Conservation (phyloP, 257 asterid genomes). For the Solanum habrochaites region DNA sequence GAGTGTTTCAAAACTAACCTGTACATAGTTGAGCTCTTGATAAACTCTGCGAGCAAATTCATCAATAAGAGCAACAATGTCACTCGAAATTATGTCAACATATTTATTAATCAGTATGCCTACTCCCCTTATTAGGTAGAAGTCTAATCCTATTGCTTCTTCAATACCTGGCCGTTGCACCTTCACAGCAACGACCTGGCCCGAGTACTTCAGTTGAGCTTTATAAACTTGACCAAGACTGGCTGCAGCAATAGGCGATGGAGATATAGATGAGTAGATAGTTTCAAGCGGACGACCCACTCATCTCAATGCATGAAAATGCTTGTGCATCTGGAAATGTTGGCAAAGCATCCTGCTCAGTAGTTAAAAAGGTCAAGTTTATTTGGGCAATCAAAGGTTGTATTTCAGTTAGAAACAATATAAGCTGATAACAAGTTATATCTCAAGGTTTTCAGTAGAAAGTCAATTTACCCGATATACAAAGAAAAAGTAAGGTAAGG, state of each 20-base stretch:
- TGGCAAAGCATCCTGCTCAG: conserved; percentile 88
- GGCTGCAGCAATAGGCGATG: conserved; percentile 97
- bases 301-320: conserved; percentile 82
- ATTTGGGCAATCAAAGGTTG: not conserved
- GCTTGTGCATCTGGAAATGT: conserved; percentile 97
- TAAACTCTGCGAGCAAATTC: conserved; percentile 95
- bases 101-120: conserved; percentile 77
- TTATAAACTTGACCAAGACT: conserved; percentile 98
- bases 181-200: conserved; percentile 91
- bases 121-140: conserved; percentile 78
- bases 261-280: conserved; percentile 67
- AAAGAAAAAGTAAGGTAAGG: not conserved
- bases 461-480: not conserved
- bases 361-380: not conserved
- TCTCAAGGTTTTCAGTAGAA: not conserved
- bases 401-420: not conserved
- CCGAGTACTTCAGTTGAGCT: conserved; percentile 77
- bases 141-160: conserved; percentile 86
- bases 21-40: conserved; percentile 96
- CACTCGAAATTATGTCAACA: conserved; percentile 67
- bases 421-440: not conserved
- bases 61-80: conserved; percentile 84
- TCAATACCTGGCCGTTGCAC: conserved; percentile 97
- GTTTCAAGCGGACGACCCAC: conserved; percentile 77
- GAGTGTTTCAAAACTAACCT: conserved; percentile 40